Conservation (phyloP, 1,284 basidiomycete genomes). For the Tilletiopsis washingtonensis region DNA sequence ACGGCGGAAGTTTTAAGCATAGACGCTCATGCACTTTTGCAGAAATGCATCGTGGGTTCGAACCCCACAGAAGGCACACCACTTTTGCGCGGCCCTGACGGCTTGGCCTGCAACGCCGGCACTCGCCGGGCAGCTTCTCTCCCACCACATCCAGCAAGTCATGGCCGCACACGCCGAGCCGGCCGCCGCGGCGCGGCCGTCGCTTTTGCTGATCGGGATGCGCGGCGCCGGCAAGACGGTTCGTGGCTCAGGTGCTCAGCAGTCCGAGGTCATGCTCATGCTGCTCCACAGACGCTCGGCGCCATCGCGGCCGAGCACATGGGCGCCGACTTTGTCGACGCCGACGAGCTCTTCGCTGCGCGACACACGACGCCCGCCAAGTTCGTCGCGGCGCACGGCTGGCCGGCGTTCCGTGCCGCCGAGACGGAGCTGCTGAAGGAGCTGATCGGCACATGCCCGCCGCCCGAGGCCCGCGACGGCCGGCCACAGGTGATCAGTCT, state of each 20-base stretch:
- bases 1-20: no score
- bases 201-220: conserved; percentile 1
- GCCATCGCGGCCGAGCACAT: conserved; percentile 66
- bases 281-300: conserved; percentile 64
- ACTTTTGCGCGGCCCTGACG: no score
- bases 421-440: conserved; percentile 48
- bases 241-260: no score
- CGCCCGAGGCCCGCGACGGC: neutral
- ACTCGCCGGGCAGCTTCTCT: no score
- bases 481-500: conserved; percentile 56
- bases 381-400: conserved; percentile 69
- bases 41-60: no score
- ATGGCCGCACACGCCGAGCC: no score
- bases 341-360: conserved; percentile 69
- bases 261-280: no score
- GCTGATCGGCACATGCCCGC: conserved; percentile 40
- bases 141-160: no score
- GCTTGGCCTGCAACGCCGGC: no score
- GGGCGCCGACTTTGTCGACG: conserved; percentile 73
- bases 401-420: conserved; percentile 63
- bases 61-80: no score
- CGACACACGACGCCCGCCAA: conserved; percentile 61
- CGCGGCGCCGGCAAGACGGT: conserved; percentile 4
- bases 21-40: no score
- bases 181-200: no score